Base-by-base conservation (phyloP, 148 eudicot genomes). In the Amaranthus palmeri region DNA sequence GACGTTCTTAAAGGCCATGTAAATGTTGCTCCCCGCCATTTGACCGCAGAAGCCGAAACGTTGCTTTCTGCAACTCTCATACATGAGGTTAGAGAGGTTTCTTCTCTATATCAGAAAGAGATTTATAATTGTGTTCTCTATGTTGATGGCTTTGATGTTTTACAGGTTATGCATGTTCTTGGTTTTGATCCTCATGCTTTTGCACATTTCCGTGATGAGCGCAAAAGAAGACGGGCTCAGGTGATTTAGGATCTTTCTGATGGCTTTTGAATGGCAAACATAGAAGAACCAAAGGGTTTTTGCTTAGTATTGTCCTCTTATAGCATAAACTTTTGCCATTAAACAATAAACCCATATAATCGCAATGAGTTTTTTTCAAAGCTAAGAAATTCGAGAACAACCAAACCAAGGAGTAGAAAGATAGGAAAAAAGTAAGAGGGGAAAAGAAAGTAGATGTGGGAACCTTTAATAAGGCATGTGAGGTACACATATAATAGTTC, bases 141-240 rank as follows among this genome's bases (percentile, higher is more conserved):
- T 45, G 71, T 54, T 73, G 54, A 3, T 65, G 53, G 4, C 55
- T 40, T 47, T 41, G 46, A 43, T 72, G 61, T 46, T 25, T 73
- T 50, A 58, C 80, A 93, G 97, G 98, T 95, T 64, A 95, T 95
- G 92, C 99, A 95, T 50, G 97, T 95, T 57, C 93, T 95, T 81
- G 99, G 99, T 59, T 95, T 95, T 82, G 99, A 95, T 85, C 99
- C 99, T 65, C 99, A 95, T 80, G 99, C 99, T 68, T 95, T 95
- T 75, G 90, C 97, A 12, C 99, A 95, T 80, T 95, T 95, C 76
- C 90, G 99, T 68, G 99, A 95, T 81, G 99, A 95, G 82, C 89
- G 99, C 72, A 95, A 88, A 85, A 84, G 93, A 75, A 83, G 99
- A 77, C 90, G 97, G 63, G 74, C 70, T 61, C 85, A 85, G 92